These are phyloP conservation scores for Solanum clarkiae DNA, from an alignment of 257 asterid species.

Conservation along the genomic window DNA sequence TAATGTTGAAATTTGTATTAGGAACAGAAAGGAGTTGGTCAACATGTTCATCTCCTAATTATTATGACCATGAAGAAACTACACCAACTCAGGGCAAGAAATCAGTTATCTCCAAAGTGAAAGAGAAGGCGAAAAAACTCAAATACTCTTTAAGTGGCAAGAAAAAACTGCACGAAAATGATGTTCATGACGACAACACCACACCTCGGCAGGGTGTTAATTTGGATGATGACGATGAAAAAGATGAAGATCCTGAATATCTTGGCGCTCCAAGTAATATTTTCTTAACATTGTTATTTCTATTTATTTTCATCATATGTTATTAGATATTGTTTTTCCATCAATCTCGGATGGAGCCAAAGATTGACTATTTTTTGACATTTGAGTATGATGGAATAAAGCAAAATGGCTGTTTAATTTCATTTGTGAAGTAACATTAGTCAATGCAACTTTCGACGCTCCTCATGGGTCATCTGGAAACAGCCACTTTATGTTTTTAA, in stretches of 20 bases:
- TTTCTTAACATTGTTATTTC: neutral
- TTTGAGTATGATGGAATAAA: no score
- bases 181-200: slow-evolving; percentile 4
- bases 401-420: no score
- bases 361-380: no score
- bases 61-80: slow-evolving; percentile 41
- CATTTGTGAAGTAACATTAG: no score
- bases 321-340: no score
- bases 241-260: slow-evolving; percentile 68
- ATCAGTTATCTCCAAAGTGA: slow-evolving; percentile 64
- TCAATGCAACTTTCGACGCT: no score
- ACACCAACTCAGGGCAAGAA: slow-evolving; percentile 22
- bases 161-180: slow-evolving; percentile 29
- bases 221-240: slow-evolving; percentile 28
- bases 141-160: slow-evolving; percentile 43
- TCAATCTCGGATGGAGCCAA: no score
- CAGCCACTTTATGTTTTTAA: no score
- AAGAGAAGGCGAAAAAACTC: slow-evolving; percentile 76
- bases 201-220: slow-evolving; percentile 35
- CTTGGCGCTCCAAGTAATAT: slow-evolving; percentile 91
- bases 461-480: no score
- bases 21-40: slow-evolving; percentile 30
- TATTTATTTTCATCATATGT: neutral
- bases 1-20: neutral
- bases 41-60: slow-evolving; percentile 16